Evolutionary conservation across 352 stramenopile genomes (phyloP).

Genomic region (Pilasporangium apinafurcum): DNA sequence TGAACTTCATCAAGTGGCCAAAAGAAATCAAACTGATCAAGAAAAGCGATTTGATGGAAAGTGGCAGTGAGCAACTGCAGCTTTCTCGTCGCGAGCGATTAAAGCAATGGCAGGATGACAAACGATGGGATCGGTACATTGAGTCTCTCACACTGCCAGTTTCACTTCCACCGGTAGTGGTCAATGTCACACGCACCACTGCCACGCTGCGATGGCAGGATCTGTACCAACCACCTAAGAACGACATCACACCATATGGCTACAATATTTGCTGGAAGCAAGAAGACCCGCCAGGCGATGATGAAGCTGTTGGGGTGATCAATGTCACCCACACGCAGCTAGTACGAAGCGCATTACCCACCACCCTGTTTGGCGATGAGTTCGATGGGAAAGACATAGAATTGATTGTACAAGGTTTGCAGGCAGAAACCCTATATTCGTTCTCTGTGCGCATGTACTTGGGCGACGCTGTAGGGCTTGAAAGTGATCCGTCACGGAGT

Average conservation of each 20-base stretch:
- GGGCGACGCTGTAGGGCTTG: slow-evolving; percentile 37
- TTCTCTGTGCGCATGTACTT: slow-evolving; percentile 70
- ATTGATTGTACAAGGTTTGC: slow-evolving; percentile 35
- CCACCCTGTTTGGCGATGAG: slow-evolving; percentile 61
- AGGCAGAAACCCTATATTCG: slow-evolving; percentile 53
- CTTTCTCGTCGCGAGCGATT: slow-evolving; percentile 67
- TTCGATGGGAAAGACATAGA: slow-evolving; percentile 79
- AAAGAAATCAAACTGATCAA: slow-evolving; percentile 38
- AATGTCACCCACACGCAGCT: slow-evolving; percentile 53
- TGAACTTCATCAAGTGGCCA: slow-evolving; percentile 56
- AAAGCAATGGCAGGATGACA: slow-evolving; percentile 78
- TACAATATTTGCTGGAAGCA: slow-evolving; percentile 56
- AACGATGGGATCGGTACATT: slow-evolving; percentile 58
- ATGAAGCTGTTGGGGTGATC: slow-evolving; percentile 10
- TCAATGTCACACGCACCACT: slow-evolving; percentile 47
- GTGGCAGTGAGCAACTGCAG: slow-evolving; percentile 7
- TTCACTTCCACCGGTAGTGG: slow-evolving; percentile 41
- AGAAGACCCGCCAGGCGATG: slow-evolving; percentile 9
- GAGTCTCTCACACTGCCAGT: slow-evolving; percentile 64
- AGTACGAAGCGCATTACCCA: slow-evolving; percentile 51
- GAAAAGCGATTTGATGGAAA: slow-evolving; percentile 16
- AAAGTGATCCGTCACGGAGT: slow-evolving; percentile 40
- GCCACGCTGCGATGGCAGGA: slow-evolving; percentile 70
- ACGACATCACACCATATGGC: slow-evolving; percentile 59
- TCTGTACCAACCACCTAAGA: slow-evolving; percentile 47